Percentiles rank a stretch among this genome's conserved stretches.
Evolutionary conservation across 768 basidiomycete species (phyloP).

Genomic region (Termitomyces sp.): DNA sequence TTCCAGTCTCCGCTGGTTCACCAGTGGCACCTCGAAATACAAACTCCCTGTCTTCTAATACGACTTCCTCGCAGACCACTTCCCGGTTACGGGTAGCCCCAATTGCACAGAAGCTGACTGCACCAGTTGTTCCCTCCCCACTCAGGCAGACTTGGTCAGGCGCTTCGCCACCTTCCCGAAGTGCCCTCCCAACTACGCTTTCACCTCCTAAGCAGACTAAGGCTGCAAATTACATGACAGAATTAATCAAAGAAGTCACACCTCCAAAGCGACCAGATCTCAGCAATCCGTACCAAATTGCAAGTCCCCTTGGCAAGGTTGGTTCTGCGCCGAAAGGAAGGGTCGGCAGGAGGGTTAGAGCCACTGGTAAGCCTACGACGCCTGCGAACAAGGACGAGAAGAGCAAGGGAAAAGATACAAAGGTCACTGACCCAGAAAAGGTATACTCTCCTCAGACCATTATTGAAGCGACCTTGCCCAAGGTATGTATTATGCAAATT

Average conservation of each 20-base stretch:
- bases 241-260: slow-evolving; percentile 65
- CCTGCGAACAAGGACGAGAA: slow-evolving; percentile 21
- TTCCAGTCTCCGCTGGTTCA: slow-evolving; percentile 24
- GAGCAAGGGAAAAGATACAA: slow-evolving; percentile 20
- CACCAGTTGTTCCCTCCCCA: slow-evolving; percentile 67
- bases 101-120: slow-evolving; percentile 41
- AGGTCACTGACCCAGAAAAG: slow-evolving; percentile 19
- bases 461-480: slow-evolving; percentile 74
- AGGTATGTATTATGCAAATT: slow-evolving; percentile 32
- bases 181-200: slow-evolving; percentile 23
- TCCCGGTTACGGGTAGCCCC: slow-evolving; percentile 37
- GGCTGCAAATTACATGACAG: slow-evolving; percentile 63
- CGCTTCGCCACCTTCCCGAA: slow-evolving; percentile 28
- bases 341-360: slow-evolving; percentile 36
- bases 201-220: slow-evolving; percentile 47
- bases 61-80: slow-evolving; percentile 18
- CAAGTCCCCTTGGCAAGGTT: slow-evolving; percentile 53
- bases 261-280: slow-evolving; percentile 61
- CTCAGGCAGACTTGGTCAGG: slow-evolving; percentile 69
- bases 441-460: slow-evolving; percentile 55
- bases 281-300: slow-evolving; percentile 73
- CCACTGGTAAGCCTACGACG: slow-evolving; percentile 31
- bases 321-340: slow-evolving; percentile 33
- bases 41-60: slow-evolving; percentile 11
- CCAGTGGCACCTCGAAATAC: slow-evolving; percentile 22